phyloP scores from a whole-genome alignment of 352 stramenopile species.

The Phytophthora capsici region DNA sequence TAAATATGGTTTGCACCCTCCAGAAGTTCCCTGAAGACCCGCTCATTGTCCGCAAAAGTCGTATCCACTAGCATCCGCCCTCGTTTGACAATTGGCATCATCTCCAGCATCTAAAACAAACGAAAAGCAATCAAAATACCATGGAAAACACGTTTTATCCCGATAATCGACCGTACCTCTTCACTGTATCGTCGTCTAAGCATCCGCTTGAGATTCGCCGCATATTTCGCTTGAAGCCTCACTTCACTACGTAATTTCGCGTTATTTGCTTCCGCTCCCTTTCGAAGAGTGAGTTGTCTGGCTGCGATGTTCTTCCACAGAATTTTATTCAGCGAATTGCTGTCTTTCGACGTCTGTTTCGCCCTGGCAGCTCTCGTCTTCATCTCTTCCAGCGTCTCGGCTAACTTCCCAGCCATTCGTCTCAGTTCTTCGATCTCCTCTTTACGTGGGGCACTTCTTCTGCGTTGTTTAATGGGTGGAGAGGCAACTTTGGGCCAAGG shows the following conservation, averaged over 20 bases:
- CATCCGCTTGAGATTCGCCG: constrained; percentile 30
- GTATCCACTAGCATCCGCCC: neutral
- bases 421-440: constrained; percentile 22
- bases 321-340: neutral
- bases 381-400: constrained; percentile 5
- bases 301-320: constrained; percentile 20
- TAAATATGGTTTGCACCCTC: constrained; percentile 8
- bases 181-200: constrained; percentile 29
- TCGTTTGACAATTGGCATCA: constrained; percentile 18
- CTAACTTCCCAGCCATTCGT: neutral
- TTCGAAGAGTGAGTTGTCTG: constrained; percentile 10
- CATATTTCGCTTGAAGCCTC: constrained; percentile 6
- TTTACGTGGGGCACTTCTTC: constrained; percentile 11
- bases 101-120: constrained; percentile 32
- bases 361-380: neutral
- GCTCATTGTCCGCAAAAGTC: neutral
- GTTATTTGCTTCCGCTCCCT: constrained; percentile 8
- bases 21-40: constrained; percentile 16
- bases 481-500: constrained; percentile 5
- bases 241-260: constrained; percentile 6
- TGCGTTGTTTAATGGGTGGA: constrained; percentile 5
- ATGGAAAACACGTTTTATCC: no score
- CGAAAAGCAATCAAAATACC: no score
- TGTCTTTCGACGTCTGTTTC: neutral
- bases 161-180: constrained; percentile 27